Evolutionary conservation across 225 moss, liverwort and hornwort species (phyloP).

Genomic region (Sphagnum tenellum): DNA sequence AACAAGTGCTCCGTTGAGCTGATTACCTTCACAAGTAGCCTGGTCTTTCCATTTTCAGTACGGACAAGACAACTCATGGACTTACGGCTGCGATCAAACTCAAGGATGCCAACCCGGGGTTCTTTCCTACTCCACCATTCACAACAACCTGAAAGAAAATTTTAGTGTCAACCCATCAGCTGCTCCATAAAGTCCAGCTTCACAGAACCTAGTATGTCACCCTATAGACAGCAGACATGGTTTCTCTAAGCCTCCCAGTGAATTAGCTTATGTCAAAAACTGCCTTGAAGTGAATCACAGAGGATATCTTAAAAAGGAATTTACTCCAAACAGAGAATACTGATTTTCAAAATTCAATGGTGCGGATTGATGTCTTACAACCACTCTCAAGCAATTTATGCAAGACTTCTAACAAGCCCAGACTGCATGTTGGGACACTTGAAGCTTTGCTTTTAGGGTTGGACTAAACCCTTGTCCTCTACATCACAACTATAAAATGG

Average conservation of each 20-base stretch:
- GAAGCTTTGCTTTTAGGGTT: no score
- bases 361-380: not conserved
- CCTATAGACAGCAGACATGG: no score
- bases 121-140: constrained; percentile 55
- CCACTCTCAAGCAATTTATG: not conserved
- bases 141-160: constrained; percentile 48
- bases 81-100: constrained; percentile 85
- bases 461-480: not conserved
- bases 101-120: constrained; percentile 56
- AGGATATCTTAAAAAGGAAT: no score
- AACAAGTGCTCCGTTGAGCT: no score
- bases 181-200: no score
- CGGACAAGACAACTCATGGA: constrained; percentile 83
- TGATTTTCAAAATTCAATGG: not conserved
- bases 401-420: no score
- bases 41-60: constrained; percentile 39
- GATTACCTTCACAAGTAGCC: constrained; percentile 75
- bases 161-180: no score
- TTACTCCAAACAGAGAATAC: not conserved
- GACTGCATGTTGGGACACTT: no score
- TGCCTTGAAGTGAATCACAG: no score
- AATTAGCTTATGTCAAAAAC: no score
- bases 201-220: no score
- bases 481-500: not conserved
- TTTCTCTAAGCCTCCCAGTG: no score